Evolutionary conservation across 805 yeast species (phyloP).

Genomic region (Tetrapisispora phaffii): DNA sequence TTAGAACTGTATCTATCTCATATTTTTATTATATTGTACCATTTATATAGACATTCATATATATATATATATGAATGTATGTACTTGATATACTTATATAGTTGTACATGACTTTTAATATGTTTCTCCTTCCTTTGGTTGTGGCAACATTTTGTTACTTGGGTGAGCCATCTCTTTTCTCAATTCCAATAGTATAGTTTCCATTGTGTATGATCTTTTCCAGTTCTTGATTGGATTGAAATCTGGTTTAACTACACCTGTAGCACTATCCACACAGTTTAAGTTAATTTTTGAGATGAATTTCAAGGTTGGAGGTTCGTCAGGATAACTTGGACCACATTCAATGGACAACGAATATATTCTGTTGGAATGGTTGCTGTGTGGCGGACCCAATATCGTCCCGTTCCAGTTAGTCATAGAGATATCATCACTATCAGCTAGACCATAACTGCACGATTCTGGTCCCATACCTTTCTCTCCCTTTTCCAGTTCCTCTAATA

Average conservation of each 20-base stretch:
- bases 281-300: conserved; percentile 80
- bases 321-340: conserved; percentile 83
- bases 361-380: conserved; percentile 80
- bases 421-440: conserved; percentile 82
- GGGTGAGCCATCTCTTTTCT: conserved; percentile 85
- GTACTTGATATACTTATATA: too few relatives aligned
- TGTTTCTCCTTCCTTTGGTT: conserved; percentile 83
- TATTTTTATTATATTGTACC: too few relatives aligned
- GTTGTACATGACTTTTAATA: conserved; percentile 29
- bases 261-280: conserved; percentile 70
- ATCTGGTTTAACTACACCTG: conserved; percentile 47
- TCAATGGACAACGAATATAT: conserved; percentile 74
- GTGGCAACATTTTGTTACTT: conserved; percentile 72
- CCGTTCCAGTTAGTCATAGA: conserved; percentile 96
- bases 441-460: conserved; percentile 92
- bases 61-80: too few relatives aligned
- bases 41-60: too few relatives aligned
- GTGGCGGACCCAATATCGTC: conserved; percentile 96
- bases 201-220: conserved; percentile 90
- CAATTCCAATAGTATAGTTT: conserved; percentile 77
- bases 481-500: conserved; percentile 91
- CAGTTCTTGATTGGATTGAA: conserved; percentile 70
- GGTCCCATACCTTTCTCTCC: conserved; percentile 98
- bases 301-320: conserved; percentile 71
- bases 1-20: neutral